Evolutionary conservation across 345 rosid species (phyloP), one percentile per base, ranked within the genome.

Genomic region (Brassica cretica): DNA sequence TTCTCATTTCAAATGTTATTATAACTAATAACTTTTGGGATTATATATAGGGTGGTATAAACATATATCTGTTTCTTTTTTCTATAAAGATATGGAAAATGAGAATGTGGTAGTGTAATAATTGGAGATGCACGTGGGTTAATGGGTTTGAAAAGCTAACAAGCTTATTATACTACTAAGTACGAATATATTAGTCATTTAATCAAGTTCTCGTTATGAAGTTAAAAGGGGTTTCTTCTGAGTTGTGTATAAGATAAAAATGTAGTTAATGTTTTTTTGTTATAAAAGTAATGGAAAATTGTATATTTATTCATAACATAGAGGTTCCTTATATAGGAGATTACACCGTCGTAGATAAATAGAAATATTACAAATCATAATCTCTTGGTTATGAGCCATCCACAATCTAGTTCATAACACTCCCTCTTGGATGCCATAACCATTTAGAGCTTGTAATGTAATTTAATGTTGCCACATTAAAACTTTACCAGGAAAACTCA

Each of bases 61-160:
- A 77, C 56, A 18, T 63, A 64, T 25, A 25, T 60, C 12, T 14
- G 14, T 37, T 21, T 16, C 18, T 10, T 66, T 53, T 8, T 41
- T 37, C 62, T 60, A 44, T 18, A 72, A 70, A 39, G 77, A 81
- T 72, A 81, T 77, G 83, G 41, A 85, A 69, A 75, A 12, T 1
- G 44, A 39, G 39, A 71, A 69, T 32, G 82, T 81, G 78, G 72
- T 8, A 55, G 88, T 67, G 90, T 80, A 82, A 89, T 87, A 80
- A 92, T 88, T 82, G 86, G 78, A 80, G 68, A 84, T 71, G 83
- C 91, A 88, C 96, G 90, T 92, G 93, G 83, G 51, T 64, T 75
- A 44, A 61, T 64, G 76, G 71, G 35, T 60, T 73, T 5, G 30
- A 63, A 75, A 58, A 55, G 71, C 19, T 64, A 70, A 53, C 66